phyloP scores from a whole-genome alignment of 371 early-diverging fungal genomes.

The Apophysomyces ossiformis region DNA sequence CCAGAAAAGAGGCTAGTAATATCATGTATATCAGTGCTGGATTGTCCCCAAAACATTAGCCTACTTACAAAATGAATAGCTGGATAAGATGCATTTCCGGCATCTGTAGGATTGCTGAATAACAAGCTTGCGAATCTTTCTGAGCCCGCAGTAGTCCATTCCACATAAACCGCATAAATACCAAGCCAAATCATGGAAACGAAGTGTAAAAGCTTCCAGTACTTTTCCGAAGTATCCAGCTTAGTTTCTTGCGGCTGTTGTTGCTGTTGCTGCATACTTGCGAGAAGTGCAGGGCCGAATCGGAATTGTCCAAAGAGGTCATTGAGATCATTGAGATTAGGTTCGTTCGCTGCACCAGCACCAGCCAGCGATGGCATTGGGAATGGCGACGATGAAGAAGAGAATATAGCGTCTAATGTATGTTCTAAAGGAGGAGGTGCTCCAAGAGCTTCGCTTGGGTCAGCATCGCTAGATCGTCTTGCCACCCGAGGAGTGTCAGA shows the following conservation, averaged over 20 bases:
- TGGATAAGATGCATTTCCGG: constrained; percentile 16
- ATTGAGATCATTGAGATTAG: constrained; percentile 24
- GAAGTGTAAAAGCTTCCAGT: constrained; percentile 62
- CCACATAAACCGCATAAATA: constrained; percentile 51
- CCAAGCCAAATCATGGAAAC: constrained; percentile 50
- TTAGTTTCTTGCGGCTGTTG: constrained; percentile 25
- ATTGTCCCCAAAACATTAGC: not conserved
- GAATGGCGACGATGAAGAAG: not conserved
- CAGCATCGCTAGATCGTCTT: constrained; percentile 30
- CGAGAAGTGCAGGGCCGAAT: constrained; percentile 31
- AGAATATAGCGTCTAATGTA: constrained; percentile 19
- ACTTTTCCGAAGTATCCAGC: constrained; percentile 39
- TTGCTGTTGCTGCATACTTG: constrained; percentile 38
- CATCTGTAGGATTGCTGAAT: constrained; percentile 2
- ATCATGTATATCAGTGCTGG: not conserved
- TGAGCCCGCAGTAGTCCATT: constrained; percentile 42
- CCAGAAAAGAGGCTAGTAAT: constrained; percentile 63
- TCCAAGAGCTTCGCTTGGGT: constrained; percentile 50
- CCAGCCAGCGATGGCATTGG: constrained; percentile 18
- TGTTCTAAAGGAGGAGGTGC: constrained; percentile 37
- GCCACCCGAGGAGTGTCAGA: constrained; percentile 7
- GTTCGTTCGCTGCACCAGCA: not conserved
- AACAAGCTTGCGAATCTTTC: constrained; percentile 48
- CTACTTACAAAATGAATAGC: constrained; percentile 37
- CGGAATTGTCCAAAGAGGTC: constrained; percentile 24